phyloP scores from a whole-genome alignment of 2,329 filamentous ascomycete species.

The Chlorencoelia australis region DNA sequence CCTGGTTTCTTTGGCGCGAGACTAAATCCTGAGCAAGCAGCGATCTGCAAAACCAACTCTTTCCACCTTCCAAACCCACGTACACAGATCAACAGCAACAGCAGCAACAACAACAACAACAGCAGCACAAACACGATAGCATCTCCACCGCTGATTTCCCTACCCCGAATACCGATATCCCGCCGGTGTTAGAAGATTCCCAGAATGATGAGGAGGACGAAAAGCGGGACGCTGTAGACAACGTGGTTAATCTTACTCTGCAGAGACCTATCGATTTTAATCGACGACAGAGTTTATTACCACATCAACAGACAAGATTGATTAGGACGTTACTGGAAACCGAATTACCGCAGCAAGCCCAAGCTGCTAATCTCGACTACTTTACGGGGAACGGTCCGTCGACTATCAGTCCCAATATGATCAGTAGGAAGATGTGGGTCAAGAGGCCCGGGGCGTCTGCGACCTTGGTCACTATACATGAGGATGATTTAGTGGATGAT shows the following conservation, averaged over 20 bases:
- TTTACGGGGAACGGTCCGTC: slow-evolving; percentile 24
- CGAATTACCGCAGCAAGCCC: slow-evolving; percentile 26
- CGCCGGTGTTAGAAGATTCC: slow-evolving; percentile 16
- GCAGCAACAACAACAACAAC: slow-evolving; percentile 6
- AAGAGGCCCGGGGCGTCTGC: slow-evolving; percentile 76
- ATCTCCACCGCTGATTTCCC: slow-evolving; percentile 22
- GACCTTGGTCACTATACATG: slow-evolving; percentile 73
- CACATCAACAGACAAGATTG: slow-evolving; percentile 34
- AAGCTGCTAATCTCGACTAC: slow-evolving; percentile 27
- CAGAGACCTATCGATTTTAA: slow-evolving; percentile 18
- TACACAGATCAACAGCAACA: slow-evolving; percentile 13
- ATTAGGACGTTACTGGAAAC: slow-evolving; percentile 44
- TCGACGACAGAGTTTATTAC: slow-evolving; percentile 35
- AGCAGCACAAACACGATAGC: slow-evolving; percentile 19
- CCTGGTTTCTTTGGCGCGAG: neutral
- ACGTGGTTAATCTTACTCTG: slow-evolving; percentile 2
- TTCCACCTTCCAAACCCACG: slow-evolving; percentile 5
- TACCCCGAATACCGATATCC: slow-evolving; percentile 23
- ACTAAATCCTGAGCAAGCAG: slow-evolving; percentile 5
- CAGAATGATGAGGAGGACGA: slow-evolving; percentile 6
- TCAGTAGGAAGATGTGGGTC: slow-evolving; percentile 85
- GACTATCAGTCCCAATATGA: slow-evolving; percentile 35
- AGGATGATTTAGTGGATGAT: slow-evolving; percentile 90
- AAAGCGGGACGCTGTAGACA: neutral
- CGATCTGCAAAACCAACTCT: too few relatives aligned